Evolutionary conservation across 371 early-diverging fungal genomes (phyloP), one percentile per base, ranked within the genome.

Genomic region (Zancudomyces culisetae): DNA sequence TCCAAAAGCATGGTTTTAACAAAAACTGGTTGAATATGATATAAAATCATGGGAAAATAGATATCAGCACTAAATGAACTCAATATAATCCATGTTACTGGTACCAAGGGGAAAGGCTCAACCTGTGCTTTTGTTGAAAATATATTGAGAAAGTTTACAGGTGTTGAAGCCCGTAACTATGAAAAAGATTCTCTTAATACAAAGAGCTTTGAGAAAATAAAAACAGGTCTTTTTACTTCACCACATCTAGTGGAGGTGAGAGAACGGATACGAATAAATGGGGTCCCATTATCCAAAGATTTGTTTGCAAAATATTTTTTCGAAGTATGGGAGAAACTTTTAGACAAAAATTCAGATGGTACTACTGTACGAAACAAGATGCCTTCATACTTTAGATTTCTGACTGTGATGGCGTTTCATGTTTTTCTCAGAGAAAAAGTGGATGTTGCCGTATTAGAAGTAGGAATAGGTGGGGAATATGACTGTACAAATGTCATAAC

Each of bases 221-320:
- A 52, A 8, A 45, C 69, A 63, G 87, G 87, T 6, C 62, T 93
- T 35, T 97, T 78, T 59, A 90, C 95, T 4, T 91, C 92, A 0
- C 97, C 97, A 19, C 97, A 96, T 60, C 59, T 96, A 56, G 74
- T 85, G 41, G 79, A 87, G 50, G 92, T 87, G 13, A 79, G 93
- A 26, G 98, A 97, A 62, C 76, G 98, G 26, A 92, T 97, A 52
- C 74, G 91, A 42, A 85, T 95, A 62, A 74, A 93, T 60, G 94
- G 95, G 0, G 60, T 49, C 20, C 91, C 94, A 2, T 64, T 97
- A 2, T 70, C 74, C 10, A 71, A 79, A 45, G 77, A 78, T 1
- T 29, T 64, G 27, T 96, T 94, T 73, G 77, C 86, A 6, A 73
- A 82, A 57, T 85, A 92, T 65, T 90, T 91, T 49, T 84, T 81